These are phyloP conservation scores for Nitzschia inconspicua DNA, from an alignment of 108 stramenopile species.

Conservation along the genomic window DNA sequence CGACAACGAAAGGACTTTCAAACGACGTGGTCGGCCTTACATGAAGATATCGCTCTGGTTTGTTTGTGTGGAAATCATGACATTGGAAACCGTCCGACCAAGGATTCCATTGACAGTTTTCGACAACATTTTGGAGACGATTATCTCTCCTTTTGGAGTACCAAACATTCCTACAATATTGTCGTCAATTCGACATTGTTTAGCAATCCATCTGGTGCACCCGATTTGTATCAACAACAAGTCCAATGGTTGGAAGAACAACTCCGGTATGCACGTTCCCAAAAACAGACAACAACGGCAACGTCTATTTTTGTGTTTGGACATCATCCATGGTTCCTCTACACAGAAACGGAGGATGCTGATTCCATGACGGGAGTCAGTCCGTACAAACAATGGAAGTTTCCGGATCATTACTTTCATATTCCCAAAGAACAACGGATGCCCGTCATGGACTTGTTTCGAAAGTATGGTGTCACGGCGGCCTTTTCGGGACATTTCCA, in stretches of 20 bases:
- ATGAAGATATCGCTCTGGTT: constrained; percentile 71
- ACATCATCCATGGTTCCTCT: constrained; percentile 75
- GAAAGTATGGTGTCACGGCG: constrained; percentile 48
- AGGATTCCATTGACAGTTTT: constrained; percentile 50
- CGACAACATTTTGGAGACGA: constrained; percentile 66
- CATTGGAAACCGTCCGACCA: constrained; percentile 71
- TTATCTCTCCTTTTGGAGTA: constrained; percentile 65
- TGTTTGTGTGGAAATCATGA: constrained; percentile 86
- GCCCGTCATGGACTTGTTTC: constrained; percentile 46
- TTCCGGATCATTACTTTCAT: constrained; percentile 55
- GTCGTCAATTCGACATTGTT: constrained; percentile 59
- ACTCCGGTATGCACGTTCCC: constrained; percentile 34
- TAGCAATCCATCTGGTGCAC: constrained; percentile 38
- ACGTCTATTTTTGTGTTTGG: constrained; percentile 60
- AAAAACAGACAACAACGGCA: neutral
- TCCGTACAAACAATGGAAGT: neutral
- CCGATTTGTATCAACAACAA: constrained; percentile 46
- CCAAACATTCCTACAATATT: constrained; percentile 63
- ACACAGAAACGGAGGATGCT: constrained; percentile 60
- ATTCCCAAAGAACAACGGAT: constrained; percentile 49
- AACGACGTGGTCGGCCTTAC: constrained; percentile 40
- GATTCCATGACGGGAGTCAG: neutral
- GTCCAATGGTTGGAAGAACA: constrained; percentile 59
- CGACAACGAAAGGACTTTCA: constrained; percentile 58
- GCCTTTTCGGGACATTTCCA: constrained; percentile 72